phyloP scores from a whole-genome alignment of 163 green algal species.

The Scenedesmus sp. region DNA sequence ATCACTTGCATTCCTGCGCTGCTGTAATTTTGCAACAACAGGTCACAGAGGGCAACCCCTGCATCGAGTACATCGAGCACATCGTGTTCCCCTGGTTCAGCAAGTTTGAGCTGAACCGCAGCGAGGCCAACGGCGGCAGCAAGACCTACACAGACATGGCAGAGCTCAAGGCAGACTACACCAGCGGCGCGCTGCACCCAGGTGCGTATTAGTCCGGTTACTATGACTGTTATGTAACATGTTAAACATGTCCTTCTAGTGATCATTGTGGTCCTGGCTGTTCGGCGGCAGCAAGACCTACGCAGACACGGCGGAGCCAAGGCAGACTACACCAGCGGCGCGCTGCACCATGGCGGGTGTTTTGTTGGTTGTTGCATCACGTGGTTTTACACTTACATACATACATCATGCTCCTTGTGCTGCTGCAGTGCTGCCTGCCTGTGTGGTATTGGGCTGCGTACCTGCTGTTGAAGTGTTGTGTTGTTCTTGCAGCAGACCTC shows the following conservation, averaged over 20 bases:
- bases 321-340: conserved; percentile 86
- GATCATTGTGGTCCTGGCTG: neutral
- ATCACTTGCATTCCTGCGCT: neutral
- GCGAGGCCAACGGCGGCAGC: conserved; percentile 86
- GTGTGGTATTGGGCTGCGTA: too few species aligned
- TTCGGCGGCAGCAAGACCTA: conserved; percentile 75
- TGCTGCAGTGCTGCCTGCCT: too few species aligned
- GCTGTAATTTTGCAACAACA: conserved; percentile 41
- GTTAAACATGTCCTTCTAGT: neutral
- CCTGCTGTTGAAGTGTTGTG: too few species aligned
- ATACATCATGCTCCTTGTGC: too few species aligned
- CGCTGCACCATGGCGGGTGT: conserved; percentile 80
- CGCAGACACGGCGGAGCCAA: conserved; percentile 73
- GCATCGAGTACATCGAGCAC: conserved; percentile 93
- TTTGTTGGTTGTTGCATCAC: neutral
- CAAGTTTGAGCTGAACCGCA: conserved; percentile 84
- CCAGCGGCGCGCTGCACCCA: conserved; percentile 84
- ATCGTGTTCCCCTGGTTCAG: conserved; percentile 95
- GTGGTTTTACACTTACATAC: too few species aligned
- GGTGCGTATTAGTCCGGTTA: conserved; percentile 46
- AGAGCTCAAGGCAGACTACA: conserved; percentile 90
- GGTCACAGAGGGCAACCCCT: conserved; percentile 92
- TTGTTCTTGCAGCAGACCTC: too few species aligned
- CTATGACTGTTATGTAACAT: neutral
- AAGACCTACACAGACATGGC: conserved; percentile 86